These are phyloP conservation scores for Heritiera fomes DNA, from an alignment of 345 rosid genomes.

Conservation along the genomic window DNA sequence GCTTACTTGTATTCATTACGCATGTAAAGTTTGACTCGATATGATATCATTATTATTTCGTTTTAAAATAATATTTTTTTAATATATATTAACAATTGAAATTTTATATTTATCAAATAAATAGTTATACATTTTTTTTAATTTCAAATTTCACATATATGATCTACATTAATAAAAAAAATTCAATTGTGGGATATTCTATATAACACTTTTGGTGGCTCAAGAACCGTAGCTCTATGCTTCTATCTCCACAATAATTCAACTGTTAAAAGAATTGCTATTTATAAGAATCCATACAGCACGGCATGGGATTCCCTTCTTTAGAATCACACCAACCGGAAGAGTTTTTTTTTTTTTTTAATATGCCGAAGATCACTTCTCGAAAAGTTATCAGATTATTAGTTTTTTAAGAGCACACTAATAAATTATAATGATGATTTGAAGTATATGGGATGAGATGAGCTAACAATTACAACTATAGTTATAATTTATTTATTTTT, in stretches of 20 bases:
- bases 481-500: no score
- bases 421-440: background rate
- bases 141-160: no score
- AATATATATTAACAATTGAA: no score
- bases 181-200: no score
- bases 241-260: background rate
- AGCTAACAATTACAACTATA: background rate
- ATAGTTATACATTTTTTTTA: no score
- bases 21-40: no score
- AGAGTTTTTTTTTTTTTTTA: background rate
- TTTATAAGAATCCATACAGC: background rate
- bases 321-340: conserved; percentile 1
- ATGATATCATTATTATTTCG: no score
- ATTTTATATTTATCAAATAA: no score
- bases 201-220: conserved; percentile 31
- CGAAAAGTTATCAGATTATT: background rate
- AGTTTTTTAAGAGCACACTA: background rate
- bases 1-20: no score
- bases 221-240: conserved; percentile 23
- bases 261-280: background rate
- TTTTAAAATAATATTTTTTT: no score
- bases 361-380: background rate
- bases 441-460: background rate
- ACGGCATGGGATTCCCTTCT: conserved; percentile 12
- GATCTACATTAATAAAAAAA: no score